These are phyloP conservation scores for Phylloporus sp. DNA, from an alignment of 768 basidiomycete genomes.

Conservation along the genomic window DNA sequence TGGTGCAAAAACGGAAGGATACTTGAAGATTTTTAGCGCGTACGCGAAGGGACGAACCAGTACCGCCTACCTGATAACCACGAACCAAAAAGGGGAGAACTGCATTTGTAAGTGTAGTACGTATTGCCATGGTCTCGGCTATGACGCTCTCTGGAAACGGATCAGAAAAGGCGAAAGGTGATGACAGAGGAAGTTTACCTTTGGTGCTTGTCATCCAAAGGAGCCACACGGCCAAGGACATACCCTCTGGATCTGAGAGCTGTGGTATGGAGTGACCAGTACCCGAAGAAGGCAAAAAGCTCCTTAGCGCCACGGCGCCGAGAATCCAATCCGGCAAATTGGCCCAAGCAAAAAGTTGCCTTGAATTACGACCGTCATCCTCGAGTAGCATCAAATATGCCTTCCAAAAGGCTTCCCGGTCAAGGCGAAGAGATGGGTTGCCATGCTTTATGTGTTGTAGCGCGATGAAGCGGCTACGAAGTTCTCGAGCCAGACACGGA, in stretches of 20 bases:
- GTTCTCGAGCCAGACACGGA: conserved; percentile 37
- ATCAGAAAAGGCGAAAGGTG: conserved; percentile 11
- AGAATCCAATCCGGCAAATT: conserved; percentile 27
- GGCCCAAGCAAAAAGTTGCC: conserved; percentile 42
- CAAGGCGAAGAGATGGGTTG: conserved; percentile 7
- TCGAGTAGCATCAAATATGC: conserved; percentile 51
- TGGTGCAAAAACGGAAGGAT: conserved; percentile 39
- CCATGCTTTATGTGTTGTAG: conserved; percentile 39
- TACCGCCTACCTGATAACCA: conserved; percentile 36
- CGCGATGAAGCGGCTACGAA: conserved; percentile 38
- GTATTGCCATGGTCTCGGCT: conserved; percentile 26
- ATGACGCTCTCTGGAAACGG: conserved; percentile 29
- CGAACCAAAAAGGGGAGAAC: conserved; percentile 38
- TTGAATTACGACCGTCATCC: conserved; percentile 44
- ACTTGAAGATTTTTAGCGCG: conserved; percentile 26
- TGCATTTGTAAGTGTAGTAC: conserved; percentile 27
- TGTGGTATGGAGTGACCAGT: conserved; percentile 15
- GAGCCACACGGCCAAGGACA: conserved; percentile 41
- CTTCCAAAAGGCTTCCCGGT: conserved; percentile 47
- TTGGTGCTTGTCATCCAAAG: conserved; percentile 42
- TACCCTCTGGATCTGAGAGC: conserved; percentile 30
- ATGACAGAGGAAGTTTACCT: conserved; percentile 27
- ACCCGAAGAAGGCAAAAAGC: background rate
- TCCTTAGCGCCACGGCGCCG: conserved; percentile 12
- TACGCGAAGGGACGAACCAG: background rate